Evolutionary conservation across 2,329 filamentous ascomycete species (phyloP).

Genomic region (Macroventuria anomochaeta): DNA sequence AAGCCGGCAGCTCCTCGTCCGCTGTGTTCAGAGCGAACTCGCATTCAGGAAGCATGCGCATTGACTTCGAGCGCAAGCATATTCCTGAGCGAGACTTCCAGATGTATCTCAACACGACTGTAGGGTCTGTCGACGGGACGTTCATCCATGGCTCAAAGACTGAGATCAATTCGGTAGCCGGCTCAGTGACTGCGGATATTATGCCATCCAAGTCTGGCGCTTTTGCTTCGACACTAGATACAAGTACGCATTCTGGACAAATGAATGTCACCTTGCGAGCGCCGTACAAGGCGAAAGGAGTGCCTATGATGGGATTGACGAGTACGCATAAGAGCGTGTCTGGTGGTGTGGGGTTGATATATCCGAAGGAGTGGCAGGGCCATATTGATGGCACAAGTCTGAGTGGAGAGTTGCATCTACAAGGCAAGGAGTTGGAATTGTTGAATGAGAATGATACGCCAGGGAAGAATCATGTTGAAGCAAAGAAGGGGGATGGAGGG

Average conservation of each 20-base stretch:
- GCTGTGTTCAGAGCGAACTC: slow-evolving; percentile 49
- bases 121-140: slow-evolving; percentile 48
- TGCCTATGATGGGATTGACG: slow-evolving; percentile 36
- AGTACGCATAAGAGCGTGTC: slow-evolving; percentile 48
- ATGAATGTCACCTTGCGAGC: slow-evolving; percentile 43
- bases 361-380: slow-evolving; percentile 54
- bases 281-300: slow-evolving; percentile 39
- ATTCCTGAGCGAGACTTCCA: slow-evolving; percentile 53
- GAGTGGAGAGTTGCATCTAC: slow-evolving; percentile 48
- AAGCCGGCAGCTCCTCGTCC: slow-evolving; percentile 32
- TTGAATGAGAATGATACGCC: slow-evolving; percentile 36
- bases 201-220: slow-evolving; percentile 45
- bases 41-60: slow-evolving; percentile 47
- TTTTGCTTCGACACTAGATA: slow-evolving; percentile 39
- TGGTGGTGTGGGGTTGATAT: slow-evolving; percentile 45
- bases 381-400: slow-evolving; percentile 45
- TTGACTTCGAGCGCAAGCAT: slow-evolving; percentile 42
- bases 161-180: slow-evolving; percentile 46
- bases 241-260: slow-evolving; percentile 44
- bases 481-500: slow-evolving; percentile 48
- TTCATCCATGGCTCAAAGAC: slow-evolving; percentile 52
- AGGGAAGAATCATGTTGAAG: slow-evolving; percentile 44
- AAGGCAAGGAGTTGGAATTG: slow-evolving; percentile 48
- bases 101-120: slow-evolving; percentile 47
- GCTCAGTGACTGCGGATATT: slow-evolving; percentile 47